A percentile compares a stretch with the other conserved stretches of the same genome.
Conservation (phyloP, 2,329 filamentous ascomycete species). For the Pseudogymnoascus sp. region DNA sequence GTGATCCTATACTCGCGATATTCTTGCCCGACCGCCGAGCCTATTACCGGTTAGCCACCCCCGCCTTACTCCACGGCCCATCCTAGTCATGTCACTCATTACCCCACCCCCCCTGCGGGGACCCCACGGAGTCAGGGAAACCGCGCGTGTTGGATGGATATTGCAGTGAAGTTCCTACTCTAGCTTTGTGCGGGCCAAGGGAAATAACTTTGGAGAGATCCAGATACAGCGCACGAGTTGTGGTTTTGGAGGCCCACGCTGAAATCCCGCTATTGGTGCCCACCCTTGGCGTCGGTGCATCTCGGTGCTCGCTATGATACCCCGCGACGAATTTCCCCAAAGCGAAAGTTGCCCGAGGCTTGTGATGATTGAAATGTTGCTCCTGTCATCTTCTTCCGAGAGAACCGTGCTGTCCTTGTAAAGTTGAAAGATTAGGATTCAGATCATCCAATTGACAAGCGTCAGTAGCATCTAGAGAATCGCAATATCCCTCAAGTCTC, state of each 20-base stretch:
- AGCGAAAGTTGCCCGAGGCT: neutral
- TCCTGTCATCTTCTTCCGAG: neutral
- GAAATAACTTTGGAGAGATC: neutral
- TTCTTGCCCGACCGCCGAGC: neutral
- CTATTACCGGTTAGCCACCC: neutral
- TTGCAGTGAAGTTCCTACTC: neutral
- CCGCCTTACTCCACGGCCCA: neutral
- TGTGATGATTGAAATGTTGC: neutral
- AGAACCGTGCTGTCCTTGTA: neutral
- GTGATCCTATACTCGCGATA: neutral
- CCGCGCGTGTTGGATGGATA: neutral
- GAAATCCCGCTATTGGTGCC: neutral
- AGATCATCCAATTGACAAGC: neutral
- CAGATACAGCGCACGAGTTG: neutral
- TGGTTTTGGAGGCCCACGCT: neutral
- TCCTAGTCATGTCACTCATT: neutral
- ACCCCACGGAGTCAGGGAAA: neutral
- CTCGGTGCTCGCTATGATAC: neutral
- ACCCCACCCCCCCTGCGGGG: neutral
- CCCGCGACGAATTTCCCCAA: neutral
- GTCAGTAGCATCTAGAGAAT: neutral
- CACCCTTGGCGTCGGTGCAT: constrained; percentile 1
- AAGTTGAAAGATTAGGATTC: neutral
- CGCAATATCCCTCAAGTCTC: neutral
- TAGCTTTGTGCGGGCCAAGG: constrained; percentile 1